These are phyloP conservation scores for Globisporangium takayamanum DNA, from an alignment of 352 stramenopile genomes.

Conservation along the genomic window DNA sequence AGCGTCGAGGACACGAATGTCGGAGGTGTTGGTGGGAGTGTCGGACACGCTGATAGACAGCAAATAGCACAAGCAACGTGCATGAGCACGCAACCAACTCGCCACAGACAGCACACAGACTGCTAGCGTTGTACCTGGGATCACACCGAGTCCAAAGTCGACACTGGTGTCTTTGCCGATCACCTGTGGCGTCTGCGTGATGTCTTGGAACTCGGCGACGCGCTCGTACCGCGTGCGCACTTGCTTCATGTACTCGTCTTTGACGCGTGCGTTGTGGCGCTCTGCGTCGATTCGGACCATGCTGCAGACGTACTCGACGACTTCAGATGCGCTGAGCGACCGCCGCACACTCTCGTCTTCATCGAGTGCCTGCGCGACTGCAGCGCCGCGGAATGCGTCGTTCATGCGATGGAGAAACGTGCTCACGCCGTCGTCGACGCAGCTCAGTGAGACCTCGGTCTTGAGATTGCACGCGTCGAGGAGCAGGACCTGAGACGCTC, in stretches of 20 bases:
- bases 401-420: slow-evolving; percentile 57
- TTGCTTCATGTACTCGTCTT: slow-evolving; percentile 47
- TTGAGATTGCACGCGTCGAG: slow-evolving; percentile 47
- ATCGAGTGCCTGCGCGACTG: slow-evolving; percentile 17
- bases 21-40: slow-evolving; percentile 23
- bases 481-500: slow-evolving; percentile 29
- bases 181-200: slow-evolving; percentile 43
- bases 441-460: slow-evolving; percentile 29
- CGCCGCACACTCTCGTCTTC: slow-evolving; percentile 18
- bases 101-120: too few species aligned
- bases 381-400: slow-evolving; percentile 57
- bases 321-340: slow-evolving; percentile 20
- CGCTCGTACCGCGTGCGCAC: slow-evolving; percentile 52
- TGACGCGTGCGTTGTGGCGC: slow-evolving; percentile 32
- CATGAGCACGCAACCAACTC: background rate
- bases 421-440: slow-evolving; percentile 35
- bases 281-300: slow-evolving; percentile 30
- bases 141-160: slow-evolving; percentile 38
- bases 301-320: slow-evolving; percentile 37
- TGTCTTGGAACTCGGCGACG: slow-evolving; percentile 47
- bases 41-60: slow-evolving; percentile 22
- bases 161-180: slow-evolving; percentile 16
- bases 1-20: slow-evolving; percentile 27
- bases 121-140: slow-evolving; percentile 21
- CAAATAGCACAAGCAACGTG: background rate